These are phyloP conservation scores for Rosa rugosa DNA, from an alignment of 306 rosid species.

Conservation along the genomic window DNA sequence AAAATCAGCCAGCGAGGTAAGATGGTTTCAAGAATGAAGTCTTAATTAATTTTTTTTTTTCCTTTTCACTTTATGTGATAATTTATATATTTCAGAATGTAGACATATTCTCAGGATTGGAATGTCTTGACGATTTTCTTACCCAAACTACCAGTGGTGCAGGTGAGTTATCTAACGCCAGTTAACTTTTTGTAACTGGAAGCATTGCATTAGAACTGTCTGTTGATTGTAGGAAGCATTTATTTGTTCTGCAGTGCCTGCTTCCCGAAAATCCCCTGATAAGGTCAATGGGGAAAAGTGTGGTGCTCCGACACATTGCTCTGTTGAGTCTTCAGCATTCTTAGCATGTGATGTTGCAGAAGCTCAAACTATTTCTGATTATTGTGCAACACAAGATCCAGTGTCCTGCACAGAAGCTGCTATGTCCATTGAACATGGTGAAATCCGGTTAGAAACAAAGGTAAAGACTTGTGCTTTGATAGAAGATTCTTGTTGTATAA, in stretches of 20 bases:
- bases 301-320: conserved; percentile 29
- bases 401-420: conserved; percentile 14
- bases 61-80: conserved; percentile 6
- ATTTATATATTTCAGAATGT: conserved; percentile 44
- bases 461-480: conserved; percentile 21
- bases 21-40: background rate
- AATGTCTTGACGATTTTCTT: conserved; percentile 52
- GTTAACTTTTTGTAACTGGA: background rate
- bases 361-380: conserved; percentile 28
- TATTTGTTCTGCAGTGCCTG: background rate
- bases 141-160: conserved; percentile 39
- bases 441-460: conserved; percentile 32
- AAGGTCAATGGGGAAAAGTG: conserved; percentile 34
- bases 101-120: conserved; percentile 60
- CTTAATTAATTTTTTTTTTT: background rate
- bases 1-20: conserved; percentile 56
- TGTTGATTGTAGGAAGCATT: background rate
- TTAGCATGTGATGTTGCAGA: conserved; percentile 36
- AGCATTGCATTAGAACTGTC: background rate
- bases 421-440: conserved; percentile 11
- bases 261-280: background rate
- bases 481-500: background rate
- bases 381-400: conserved; percentile 23
- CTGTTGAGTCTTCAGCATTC: conserved; percentile 14
- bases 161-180: conserved; percentile 29